Percentiles rank a stretch among this genome's conserved stretches.
phyloP scores from a whole-genome alignment of 1,284 basidiomycete genomes.

The Leccinum fuscescens region DNA sequence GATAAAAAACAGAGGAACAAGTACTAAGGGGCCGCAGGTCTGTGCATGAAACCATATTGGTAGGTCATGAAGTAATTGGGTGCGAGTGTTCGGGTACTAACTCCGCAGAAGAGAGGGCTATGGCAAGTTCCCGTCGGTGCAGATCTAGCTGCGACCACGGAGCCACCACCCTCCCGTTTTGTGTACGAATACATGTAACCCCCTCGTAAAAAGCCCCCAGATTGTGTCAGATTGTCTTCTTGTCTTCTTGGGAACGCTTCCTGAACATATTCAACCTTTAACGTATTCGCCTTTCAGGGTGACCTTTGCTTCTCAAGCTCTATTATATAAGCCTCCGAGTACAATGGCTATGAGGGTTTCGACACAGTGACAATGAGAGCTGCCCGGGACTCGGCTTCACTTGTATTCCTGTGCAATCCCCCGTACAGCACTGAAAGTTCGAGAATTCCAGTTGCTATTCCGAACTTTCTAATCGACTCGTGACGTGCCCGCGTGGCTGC shows the following conservation, averaged over 20 bases:
- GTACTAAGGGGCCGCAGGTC: conserved; percentile 30
- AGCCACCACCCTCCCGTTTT: conserved; percentile 12
- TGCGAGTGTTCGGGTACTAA: conserved; percentile 32
- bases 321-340: conserved; percentile 34
- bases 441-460: not conserved
- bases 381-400: conserved; percentile 13
- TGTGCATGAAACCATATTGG: conserved; percentile 37
- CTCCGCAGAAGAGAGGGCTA: conserved; percentile 29
- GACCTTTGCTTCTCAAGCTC: conserved; percentile 18
- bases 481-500: not conserved
- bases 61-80: conserved; percentile 32
- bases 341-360: conserved; percentile 25
- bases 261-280: conserved; percentile 19
- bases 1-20: conserved; percentile 15
- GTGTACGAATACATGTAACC: conserved; percentile 7
- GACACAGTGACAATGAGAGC: conserved; percentile 1
- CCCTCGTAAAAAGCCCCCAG: conserved; percentile 3
- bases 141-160: conserved; percentile 29
- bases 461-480: not conserved
- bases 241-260: conserved; percentile 13
- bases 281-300: conserved; percentile 20
- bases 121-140: conserved; percentile 27
- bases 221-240: conserved; percentile 21
- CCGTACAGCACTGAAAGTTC: conserved; percentile 11
- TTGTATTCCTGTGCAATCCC: conserved; percentile 11